Evolutionary conservation across 345 rosid species (phyloP).

Genomic region (Pistacia atlantica): DNA sequence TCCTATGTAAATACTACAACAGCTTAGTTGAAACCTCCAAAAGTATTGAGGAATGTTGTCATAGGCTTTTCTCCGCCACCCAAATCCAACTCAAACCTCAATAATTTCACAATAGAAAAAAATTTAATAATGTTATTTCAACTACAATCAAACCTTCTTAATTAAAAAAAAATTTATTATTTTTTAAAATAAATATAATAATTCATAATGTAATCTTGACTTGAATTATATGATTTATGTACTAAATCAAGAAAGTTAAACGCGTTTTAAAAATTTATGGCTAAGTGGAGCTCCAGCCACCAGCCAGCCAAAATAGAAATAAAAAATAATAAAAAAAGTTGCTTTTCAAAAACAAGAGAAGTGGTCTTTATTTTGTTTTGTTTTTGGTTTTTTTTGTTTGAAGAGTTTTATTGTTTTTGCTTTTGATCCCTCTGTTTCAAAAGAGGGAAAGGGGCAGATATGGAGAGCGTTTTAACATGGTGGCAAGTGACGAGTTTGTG

Average conservation of each 20-base stretch:
- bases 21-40: too few species aligned
- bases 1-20: too few species aligned
- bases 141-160: too few species aligned
- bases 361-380: neutral
- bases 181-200: too few species aligned
- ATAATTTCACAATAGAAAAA: neutral
- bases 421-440: slow-evolving; percentile 20
- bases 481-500: slow-evolving; percentile 76
- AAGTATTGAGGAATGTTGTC: too few species aligned
- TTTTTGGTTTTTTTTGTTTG: neutral
- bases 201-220: too few species aligned
- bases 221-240: too few species aligned
- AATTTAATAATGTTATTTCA: too few species aligned
- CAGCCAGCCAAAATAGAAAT: neutral
- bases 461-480: slow-evolving; percentile 64
- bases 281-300: too few species aligned
- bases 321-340: too few species aligned
- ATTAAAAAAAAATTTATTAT: too few species aligned
- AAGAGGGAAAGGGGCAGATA: slow-evolving; percentile 26
- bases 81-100: neutral
- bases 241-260: too few species aligned
- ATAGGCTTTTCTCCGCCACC: neutral
- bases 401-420: neutral
- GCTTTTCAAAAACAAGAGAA: neutral
- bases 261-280: neutral